Evolutionary conservation across 768 basidiomycete genomes (phyloP).

Genomic region (Termitomyces heimii): DNA sequence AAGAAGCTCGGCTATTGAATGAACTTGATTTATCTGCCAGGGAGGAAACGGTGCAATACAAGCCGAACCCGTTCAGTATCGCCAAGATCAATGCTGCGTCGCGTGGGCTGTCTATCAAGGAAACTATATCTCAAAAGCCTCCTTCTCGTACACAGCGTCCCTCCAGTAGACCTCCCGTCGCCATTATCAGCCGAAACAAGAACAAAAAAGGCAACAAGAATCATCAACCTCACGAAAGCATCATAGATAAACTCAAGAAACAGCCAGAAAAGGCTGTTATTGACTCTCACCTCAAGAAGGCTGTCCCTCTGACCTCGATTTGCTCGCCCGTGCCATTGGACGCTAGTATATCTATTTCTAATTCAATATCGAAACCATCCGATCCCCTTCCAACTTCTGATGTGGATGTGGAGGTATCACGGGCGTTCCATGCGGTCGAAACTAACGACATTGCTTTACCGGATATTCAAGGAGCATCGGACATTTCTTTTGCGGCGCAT

Average conservation of each 20-base stretch:
- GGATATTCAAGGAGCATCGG: too few species aligned
- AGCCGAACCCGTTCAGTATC: constrained; percentile 76
- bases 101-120: constrained; percentile 21
- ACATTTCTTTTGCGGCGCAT: neutral
- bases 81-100: constrained; percentile 72
- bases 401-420: neutral
- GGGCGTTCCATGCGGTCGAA: neutral
- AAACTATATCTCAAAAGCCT: neutral
- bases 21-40: constrained; percentile 59
- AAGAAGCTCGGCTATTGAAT: constrained; percentile 25
- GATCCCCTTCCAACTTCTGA: neutral
- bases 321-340: neutral
- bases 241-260: constrained; percentile 42
- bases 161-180: neutral
- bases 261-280: constrained; percentile 22
- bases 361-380: neutral
- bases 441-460: too few species aligned
- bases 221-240: constrained; percentile 13
- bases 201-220: neutral
- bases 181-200: neutral
- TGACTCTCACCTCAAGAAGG: neutral
- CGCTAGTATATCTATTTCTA: neutral
- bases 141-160: neutral
- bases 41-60: constrained; percentile 57
- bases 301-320: neutral